Base-by-base conservation (phyloP, 2,329 filamentous ascomycete species). In the Cyphellophora attinorum region DNA sequence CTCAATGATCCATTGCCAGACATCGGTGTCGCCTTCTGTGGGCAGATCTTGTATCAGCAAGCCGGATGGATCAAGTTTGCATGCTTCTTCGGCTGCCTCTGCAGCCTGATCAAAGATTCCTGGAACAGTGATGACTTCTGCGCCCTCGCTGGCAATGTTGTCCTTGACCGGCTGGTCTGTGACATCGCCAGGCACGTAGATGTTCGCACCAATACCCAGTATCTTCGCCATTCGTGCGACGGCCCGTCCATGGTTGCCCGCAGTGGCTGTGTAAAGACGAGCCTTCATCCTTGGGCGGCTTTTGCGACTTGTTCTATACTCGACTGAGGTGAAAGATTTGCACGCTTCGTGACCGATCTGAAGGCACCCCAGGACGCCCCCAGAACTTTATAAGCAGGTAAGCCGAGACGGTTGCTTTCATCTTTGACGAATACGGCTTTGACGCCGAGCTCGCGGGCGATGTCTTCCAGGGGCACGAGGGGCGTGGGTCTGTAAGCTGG, bases 311-410 rank as follows among this genome's bases (percentile, higher is more conserved):
- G 55, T 0, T 64, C 56, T 0, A 79, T 48, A 3, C 58, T 51
- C 0, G 64, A 52, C 1, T 61, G 59, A 0, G 61, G 42, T 0
- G 65, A 54, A 1, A 76, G 54, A 2, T 51, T 54, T 0, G 76
- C 54, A 5, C 58, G 17, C 5, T 33, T 34, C 0, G 60, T 51
- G 5, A 84, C 50, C 11, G 77, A 72, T 5, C 71, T 68, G 46
- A 74, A 79, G 3, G 72, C 67, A 0, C 73, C 81, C 81, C 81
- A 89, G 1, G 79, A 82, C 1, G 83, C 82, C 13, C 83, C 84
- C 0, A 88, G 68, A 29, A 88, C 82, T 56, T 91, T 91, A 65
- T 88, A 89, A 0, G 81, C 71, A 0, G 80, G 79, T 2, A 88
- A 64, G 0, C 77, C 76, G 23, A 85, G 73, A 4, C 82, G 70